Base-by-base conservation (phyloP, 148 eudicot genomes). In the Camellia lanceoleosa region DNA sequence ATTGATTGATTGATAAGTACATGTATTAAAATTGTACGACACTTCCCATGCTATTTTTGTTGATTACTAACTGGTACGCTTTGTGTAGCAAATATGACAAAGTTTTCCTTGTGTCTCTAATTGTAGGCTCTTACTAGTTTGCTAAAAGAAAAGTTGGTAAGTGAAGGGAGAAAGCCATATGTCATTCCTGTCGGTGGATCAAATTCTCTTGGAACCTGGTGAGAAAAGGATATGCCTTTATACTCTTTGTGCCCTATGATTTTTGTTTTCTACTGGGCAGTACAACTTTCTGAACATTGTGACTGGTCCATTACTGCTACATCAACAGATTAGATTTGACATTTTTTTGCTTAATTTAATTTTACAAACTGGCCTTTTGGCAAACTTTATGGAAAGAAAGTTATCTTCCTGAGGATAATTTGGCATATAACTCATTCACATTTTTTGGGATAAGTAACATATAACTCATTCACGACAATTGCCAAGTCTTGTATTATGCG, bases 141-240 rank as follows among this genome's bases (percentile, higher is more conserved):
- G 79, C 87, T 97, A 80, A 91, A 92, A 89, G 97, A 94, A 86
- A 97, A 87, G 85, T 81, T 97, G 83, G 67, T 90, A 71, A 90
- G 73, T 30, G 94, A 97, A 89, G 97, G 99, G 82, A 94, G 95
- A 87, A 94, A 78, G 81, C 99, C 99, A 51, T 97, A 97, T 83
- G 92, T 92, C 78, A 97, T 97, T 84, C 99, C 99, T 73, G 98
- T 94, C 79, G 98, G 99, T 47, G 99, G 99, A 87, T 97, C 99
- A 69, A 92, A 97, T 87, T 91, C 95, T 81, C 79, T 94, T 19
- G 99, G 99, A 82, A 94, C 98, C 75, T 96, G 99, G 99, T 96
- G 85, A 87, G 92, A 69, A 46, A 61, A 5, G 55, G 44, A 55
- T 66, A 78, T 38, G 63, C 54, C 52, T 23, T 47, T 43, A 14